A percentile compares a stretch with the other conserved stretches of the same genome.
Evolutionary conservation across 805 yeast species (phyloP).

Genomic region (Candida oleophila): DNA sequence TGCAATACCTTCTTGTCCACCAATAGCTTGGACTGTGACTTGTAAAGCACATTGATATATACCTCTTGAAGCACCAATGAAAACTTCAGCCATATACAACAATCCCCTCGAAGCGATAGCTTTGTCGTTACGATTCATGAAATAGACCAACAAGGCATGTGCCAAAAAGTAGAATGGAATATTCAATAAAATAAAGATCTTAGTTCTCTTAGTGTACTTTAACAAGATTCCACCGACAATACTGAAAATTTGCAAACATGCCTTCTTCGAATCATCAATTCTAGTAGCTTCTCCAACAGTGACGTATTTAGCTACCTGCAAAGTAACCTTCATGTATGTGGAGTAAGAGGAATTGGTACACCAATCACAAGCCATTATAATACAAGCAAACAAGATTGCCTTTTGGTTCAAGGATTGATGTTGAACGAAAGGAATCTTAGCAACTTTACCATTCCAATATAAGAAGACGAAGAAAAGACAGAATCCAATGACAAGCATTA

Average conservation of each 20-base stretch:
- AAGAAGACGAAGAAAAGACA: conserved; percentile 15
- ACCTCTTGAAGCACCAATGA: conserved; percentile 27
- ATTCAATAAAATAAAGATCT: conserved; percentile 18
- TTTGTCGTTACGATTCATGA: conserved; percentile 17
- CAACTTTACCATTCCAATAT: conserved; percentile 17
- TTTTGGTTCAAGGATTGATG: conserved; percentile 16
- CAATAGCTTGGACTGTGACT: conserved; percentile 24
- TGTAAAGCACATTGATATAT: conserved; percentile 19
- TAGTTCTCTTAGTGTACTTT: conserved; percentile 26
- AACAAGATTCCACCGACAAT: conserved; percentile 23
- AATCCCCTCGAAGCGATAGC: conserved; percentile 11
- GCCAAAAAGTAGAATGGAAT: conserved; percentile 13
- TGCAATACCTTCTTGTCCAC: conserved; percentile 24
- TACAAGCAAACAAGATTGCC: conserved; percentile 16
- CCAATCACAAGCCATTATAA: conserved; percentile 19
- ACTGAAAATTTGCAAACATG: conserved; percentile 20
- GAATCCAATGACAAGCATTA: conserved; percentile 24
- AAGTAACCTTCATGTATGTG: conserved; percentile 20
- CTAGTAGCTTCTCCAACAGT: conserved; percentile 17
- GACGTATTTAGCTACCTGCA: conserved; percentile 17
- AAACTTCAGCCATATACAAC: conserved; percentile 19
- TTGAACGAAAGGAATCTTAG: conserved; percentile 22
- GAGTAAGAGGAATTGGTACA: conserved; percentile 22
- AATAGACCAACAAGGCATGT: conserved; percentile 22
- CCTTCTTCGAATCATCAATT: conserved; percentile 28